Percentiles rank a stretch among this genome's conserved stretches.
phyloP scores from a whole-genome alignment of 345 rosid genomes.

The Stellera chamaejasme region DNA sequence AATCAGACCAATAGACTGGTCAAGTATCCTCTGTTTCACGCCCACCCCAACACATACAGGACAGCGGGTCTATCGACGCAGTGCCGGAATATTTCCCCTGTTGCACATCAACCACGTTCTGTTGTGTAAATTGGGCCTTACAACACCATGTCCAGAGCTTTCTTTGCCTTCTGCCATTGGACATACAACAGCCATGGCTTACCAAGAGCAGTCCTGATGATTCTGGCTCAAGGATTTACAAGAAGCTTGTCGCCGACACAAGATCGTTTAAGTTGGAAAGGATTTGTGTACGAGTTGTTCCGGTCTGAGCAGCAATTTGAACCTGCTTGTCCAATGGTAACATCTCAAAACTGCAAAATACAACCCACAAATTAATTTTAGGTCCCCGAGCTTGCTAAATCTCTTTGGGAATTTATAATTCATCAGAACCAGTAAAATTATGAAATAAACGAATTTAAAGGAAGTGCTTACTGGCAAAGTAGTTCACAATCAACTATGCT shows the following conservation, averaged over 20 bases:
- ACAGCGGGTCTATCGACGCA: too few relatives aligned
- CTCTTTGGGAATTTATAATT: not conserved
- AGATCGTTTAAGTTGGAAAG: constrained; percentile 75
- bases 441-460: not conserved
- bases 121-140: not conserved
- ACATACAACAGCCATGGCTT: not conserved
- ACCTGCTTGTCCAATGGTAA: constrained; percentile 83
- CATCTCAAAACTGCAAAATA: constrained; percentile 74
- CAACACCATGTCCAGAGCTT: not conserved
- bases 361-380: constrained; percentile 1
- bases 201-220: not conserved
- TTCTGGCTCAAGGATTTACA: constrained; percentile 32
- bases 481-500: constrained; percentile 91
- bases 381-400: not conserved
- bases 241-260: constrained; percentile 78
- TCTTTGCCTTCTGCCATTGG: not conserved
- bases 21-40: not conserved
- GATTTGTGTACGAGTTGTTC: constrained; percentile 80
- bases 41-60: not conserved
- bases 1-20: too few relatives aligned
- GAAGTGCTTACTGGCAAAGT: constrained; percentile 73
- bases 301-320: constrained; percentile 76
- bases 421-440: not conserved
- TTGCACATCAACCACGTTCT: not conserved
- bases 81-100: not conserved